Evolutionary conservation across 768 basidiomycete genomes (phyloP), one percentile per base, ranked within the genome.

Genomic region (Suillus occidentalis): DNA sequence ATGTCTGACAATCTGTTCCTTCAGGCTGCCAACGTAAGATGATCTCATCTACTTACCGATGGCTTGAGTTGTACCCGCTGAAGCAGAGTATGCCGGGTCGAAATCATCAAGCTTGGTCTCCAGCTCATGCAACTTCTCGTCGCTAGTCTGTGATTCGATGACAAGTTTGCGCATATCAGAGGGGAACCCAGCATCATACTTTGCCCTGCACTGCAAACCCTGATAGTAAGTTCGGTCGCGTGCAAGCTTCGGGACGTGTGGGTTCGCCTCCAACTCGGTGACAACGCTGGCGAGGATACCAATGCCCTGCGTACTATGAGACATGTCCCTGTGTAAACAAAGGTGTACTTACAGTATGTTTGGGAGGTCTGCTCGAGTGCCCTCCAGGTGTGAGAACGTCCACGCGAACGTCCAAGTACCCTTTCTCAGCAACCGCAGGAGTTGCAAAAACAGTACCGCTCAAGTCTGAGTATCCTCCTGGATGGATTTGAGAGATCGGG

Each of bases 321-420:
- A 39, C 37, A 40, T 31, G 8, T 59, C 12, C 13, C 25, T 28
- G 39, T 28, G 25, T 18, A 6, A 20, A 28, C 57, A 42, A 3
- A 10, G 3, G 37, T 18, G 34, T 31, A 67, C 76, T 66, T 74
- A 78, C 84, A 6, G 87, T 87, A 69, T 87, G 86, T 20, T 71
- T 62, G 8, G 83, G 84, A 9, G 86, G 87, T 1, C 79, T 76
- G 66, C 81, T 83, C 1, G 86, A 85, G 69, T 86, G 87, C 0
- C 87, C 86, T 18, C 86, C 86, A 0, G 81, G 78, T 2, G 81
- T 79, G 36, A 73, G 66, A 7, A 84, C 81, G 20, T 81, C 76
- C 57, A 86, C 70, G 16, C 77, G 73, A 40, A 81, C 72, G 59
- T 81, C 77, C 55, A 81, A 64, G 65, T 80, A 80, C 4, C 84